Percentiles rank a stretch among this genome's conserved stretches.
Conservation (phyloP, 805 yeast genomes). For the Candida koratica region DNA sequence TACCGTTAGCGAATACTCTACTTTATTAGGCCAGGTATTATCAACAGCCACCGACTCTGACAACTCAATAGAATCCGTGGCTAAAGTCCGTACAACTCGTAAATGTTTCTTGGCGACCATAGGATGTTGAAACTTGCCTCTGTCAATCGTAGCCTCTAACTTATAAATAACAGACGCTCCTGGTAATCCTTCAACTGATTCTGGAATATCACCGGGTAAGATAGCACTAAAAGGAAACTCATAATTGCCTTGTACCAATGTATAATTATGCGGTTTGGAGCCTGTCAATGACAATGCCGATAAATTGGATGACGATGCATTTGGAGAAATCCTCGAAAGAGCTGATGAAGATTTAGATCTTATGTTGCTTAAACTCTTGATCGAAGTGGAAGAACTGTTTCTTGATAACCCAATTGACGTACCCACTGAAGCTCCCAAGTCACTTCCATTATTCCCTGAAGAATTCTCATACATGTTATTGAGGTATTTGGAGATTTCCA, state of each 20-base stretch:
- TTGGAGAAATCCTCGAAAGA: conserved; percentile 9
- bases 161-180: conserved; percentile 71
- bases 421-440: conserved; percentile 10
- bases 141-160: conserved; percentile 74
- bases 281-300: conserved; percentile 7
- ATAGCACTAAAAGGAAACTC: conserved; percentile 86
- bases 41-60: conserved; percentile 92
- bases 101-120: conserved; percentile 65
- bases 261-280: conserved; percentile 23
- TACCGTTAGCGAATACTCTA: conserved; percentile 81
- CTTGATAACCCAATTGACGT: conserved; percentile 28
- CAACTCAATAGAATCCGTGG: conserved; percentile 82
- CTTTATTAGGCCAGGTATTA: conserved; percentile 92
- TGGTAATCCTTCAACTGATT: conserved; percentile 85
- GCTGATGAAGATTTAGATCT: conserved; percentile 32
- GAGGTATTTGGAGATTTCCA: conserved; percentile 47
- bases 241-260: conserved; percentile 70
- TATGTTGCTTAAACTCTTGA: conserved; percentile 33
- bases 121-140: conserved; percentile 70
- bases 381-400: conserved; percentile 42
- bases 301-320: conserved; percentile 14
- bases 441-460: background rate
- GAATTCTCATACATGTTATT: conserved; percentile 27
- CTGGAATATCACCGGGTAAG: conserved; percentile 80
- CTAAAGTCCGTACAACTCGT: conserved; percentile 78